Evolutionary conservation across 2,329 filamentous ascomycete species (phyloP), one percentile per base, ranked within the genome.

Genomic region (Hortaea sp.): DNA sequence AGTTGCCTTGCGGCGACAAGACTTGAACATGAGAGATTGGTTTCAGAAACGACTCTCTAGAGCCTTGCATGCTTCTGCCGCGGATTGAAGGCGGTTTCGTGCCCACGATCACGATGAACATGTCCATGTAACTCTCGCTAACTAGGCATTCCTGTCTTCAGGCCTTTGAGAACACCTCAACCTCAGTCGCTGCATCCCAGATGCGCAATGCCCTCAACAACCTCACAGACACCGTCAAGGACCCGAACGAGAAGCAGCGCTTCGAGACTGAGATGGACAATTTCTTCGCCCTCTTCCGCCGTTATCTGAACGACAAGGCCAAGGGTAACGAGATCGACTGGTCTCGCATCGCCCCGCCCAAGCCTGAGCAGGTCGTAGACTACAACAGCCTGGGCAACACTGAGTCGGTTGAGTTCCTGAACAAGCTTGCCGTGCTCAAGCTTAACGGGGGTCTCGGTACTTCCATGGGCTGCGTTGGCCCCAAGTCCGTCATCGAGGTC

Each of bases 211-310:
- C 88, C 52, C 78, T 98, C 67, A 97, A 95, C 68, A 82, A 84
- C 68, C 84, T 98, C 53, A 79, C 86, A 60, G 92, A 98, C 73
- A 85, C 84, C 7, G 89, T 95, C 66, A 79, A 82, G 62, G 88
- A 97, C 66, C 77, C 84, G 47, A 74, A 66, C 30, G 75, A 79
- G 66, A 81, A 79, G 74, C 90, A 58, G 86, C 81, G 94, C 57
- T 97, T 97, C 69, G 90, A 97, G 75, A 94, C 89, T 4, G 90
- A 98, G 74, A 97, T 95, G 89, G 92, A 98, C 80, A 98, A 98
- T 82, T 98, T 98, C 78, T 98, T 98, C 67, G 84, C 88, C 51
- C 84, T 98, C 52, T 98, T 98, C 84, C 85, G 92, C 66, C 82
- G 92, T 72, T 98, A 95, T 72, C 76, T 98, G 54, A 95, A 95